Evolutionary conservation across 352 stramenopile genomes (phyloP).

Genomic region (Peronospora farinosa): DNA sequence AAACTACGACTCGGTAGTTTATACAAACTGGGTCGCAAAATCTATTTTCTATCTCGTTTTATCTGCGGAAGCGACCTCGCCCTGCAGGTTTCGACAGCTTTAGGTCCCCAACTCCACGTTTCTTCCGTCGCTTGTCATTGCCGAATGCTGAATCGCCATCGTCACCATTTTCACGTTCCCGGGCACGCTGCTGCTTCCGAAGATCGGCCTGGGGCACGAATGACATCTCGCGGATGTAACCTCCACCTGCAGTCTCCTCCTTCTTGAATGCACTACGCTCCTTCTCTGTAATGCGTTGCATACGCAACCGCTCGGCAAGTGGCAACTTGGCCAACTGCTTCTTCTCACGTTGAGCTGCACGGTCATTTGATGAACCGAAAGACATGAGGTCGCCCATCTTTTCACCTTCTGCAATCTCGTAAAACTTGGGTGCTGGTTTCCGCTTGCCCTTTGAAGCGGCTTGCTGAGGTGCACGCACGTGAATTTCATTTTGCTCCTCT

Average conservation of each 20-base stretch:
- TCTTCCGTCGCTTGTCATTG: conserved; percentile 54
- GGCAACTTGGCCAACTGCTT: conserved; percentile 74
- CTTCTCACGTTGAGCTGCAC: conserved; percentile 64
- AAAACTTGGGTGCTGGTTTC: conserved; percentile 62
- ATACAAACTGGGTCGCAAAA: conserved; percentile 6
- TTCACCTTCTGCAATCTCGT: conserved; percentile 80
- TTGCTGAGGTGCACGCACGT: conserved; percentile 10
- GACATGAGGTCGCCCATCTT: conserved; percentile 76
- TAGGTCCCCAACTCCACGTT: conserved; percentile 71
- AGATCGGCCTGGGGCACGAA: conserved; percentile 64
- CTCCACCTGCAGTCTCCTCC: conserved; percentile 57
- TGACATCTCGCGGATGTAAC: conserved; percentile 82
- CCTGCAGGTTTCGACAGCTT: conserved; percentile 47
- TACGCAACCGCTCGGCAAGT: conserved; percentile 64
- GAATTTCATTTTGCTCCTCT: conserved; percentile 34
- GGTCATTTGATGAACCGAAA: conserved; percentile 64
- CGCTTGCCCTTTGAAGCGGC: conserved; percentile 29
- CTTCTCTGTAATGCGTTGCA: conserved; percentile 67
- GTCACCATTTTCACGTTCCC: conserved; percentile 19
- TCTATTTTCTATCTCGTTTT: conserved; percentile 26
- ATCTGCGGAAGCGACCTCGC: conserved; percentile 55
- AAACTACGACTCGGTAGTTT: too few relatives aligned
- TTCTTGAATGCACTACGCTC: conserved; percentile 83
- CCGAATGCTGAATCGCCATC: conserved; percentile 22
- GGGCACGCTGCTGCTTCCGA: conserved; percentile 44